Evolutionary conservation across 257 asterid genomes (phyloP), one percentile per base, ranked within the genome.

Genomic region (Solanum dulcamara): DNA sequence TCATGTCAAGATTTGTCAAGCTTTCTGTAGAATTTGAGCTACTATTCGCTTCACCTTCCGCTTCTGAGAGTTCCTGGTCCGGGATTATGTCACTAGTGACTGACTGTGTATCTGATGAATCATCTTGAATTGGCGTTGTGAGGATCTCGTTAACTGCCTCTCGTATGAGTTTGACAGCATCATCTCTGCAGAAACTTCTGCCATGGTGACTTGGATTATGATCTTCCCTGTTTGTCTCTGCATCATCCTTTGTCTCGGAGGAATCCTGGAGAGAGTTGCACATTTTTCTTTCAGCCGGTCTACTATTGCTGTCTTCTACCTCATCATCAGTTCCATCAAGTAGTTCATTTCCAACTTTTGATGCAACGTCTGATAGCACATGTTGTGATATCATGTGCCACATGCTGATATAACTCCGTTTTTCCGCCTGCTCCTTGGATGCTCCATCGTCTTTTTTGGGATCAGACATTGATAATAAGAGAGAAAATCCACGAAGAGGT

Each of bases 361-460:
- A 93, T 30, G 94, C 98, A 77, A 97, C 90, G 2, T 89, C 92
- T 55, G 96, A 82, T 50, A 92, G 95, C 81, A 97, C 98, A 88
- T 97, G 97, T 88, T 93, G 99, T 86, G 93, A 97, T 85, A 97
- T 92, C 90, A 87, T 91, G 86, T 97, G 99, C 99, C 99, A 95
- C 98, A 94, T 93, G 81, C 87, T 85, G 38, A 97, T 80, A 67
- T 90, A 90, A 53, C 89, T 93, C 71, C 85, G 89, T 80, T 88
- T 88, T 32, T 93, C 95, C 84, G 57, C 62, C 85, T 53, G 87
- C 3, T 14, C 38, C 62, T 72, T 74, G 81, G 50, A 10, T 70
- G 55, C 81, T 38, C 53, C 87, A 68, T 89, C 87, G 9, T 87
- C 81, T 38, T 84, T 86, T 28, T 57, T 67, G 35, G 33, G 2